Evolutionary conservation across 352 stramenopile genomes (phyloP).

Genomic region (Globisporangium takayamanum): DNA sequence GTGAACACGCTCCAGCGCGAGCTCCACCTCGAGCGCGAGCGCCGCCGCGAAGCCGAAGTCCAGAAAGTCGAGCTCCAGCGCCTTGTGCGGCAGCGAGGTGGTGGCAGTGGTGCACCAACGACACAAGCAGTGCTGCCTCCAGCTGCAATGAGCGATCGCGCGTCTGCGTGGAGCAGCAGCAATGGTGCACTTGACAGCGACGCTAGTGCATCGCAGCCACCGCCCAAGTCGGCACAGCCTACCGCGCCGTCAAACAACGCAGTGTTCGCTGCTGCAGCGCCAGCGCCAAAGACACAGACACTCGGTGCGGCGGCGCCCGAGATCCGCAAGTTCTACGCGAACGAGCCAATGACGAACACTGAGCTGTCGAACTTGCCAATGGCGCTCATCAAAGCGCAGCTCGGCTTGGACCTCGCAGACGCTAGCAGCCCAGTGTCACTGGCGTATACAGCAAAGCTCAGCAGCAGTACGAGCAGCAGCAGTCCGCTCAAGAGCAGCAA

Average conservation of each 20-base stretch:
- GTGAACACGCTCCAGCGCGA: constrained; percentile 37
- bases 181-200: neutral
- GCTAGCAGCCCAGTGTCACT: neutral
- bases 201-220: neutral
- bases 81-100: constrained; percentile 25
- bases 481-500: constrained; percentile 2
- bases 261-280: neutral
- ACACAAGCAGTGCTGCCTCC: neutral
- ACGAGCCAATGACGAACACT: constrained; percentile 53
- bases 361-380: constrained; percentile 65
- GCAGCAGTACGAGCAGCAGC: constrained; percentile 1
- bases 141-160: constrained; percentile 2
- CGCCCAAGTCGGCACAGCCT: neutral
- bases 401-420: constrained; percentile 46
- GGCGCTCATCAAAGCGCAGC: constrained; percentile 65
- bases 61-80: constrained; percentile 58
- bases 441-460: neutral
- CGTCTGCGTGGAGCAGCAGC: constrained; percentile 1
- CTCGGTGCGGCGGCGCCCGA: constrained; percentile 6
- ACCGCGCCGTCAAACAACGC: constrained; percentile 1
- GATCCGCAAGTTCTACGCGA: constrained; percentile 62
- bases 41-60: constrained; percentile 46
- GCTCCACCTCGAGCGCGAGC: constrained; percentile 52
- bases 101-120: no score
- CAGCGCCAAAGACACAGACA: constrained; percentile 12